Evolutionary conservation across 2,329 filamentous ascomycete species (phyloP), one percentile per base, ranked within the genome.

Genomic region (Pezicula carpinea): DNA sequence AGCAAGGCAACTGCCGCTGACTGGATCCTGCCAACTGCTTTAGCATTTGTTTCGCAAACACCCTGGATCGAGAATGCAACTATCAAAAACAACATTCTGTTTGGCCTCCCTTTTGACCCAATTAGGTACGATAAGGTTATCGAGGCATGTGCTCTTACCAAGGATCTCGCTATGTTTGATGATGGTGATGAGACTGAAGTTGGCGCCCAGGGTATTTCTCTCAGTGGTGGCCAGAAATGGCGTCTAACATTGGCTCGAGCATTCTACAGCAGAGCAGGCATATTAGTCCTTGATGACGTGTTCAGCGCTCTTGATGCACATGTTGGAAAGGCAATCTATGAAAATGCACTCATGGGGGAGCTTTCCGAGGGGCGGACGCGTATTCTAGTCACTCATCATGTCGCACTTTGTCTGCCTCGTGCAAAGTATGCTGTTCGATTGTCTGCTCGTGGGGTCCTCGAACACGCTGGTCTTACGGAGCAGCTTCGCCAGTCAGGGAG

Each of bases 31-130:
- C 75, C 81, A 11, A 74, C 75, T 5, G 77, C 83, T 4, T 75
- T 89, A 43, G 86, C 86, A 0, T 91, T 82, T 57, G 84, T 90
- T 29, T 78, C 83, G 1, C 87, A 91, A 60, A 87, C 84, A 6
- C 87, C 87, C 1, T 93, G 87, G 87, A 86, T 92, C 39, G 86
- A 91, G 60, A 91, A 90, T 56, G 84, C 83, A 1, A 85, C 81
- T 5, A 81, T 93, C 51, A 80, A 76, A 47, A 81, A 89, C 39
- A 93, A 92, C 54, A 85, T 92, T 43, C 65, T 88, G 0, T 91
- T 91, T 52, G 86, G 86, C 0, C 69, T 90, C 2, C 86, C 86
- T 0, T 77, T 75, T 29, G 76, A 89, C 46, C 69, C 80, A 46
- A 69, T 73, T 13, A 77, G 88, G 39, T 92, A 91, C 60, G 67